phyloP scores from a whole-genome alignment of 192 early-diverging fungal genomes.

The Backusella macrospora region DNA sequence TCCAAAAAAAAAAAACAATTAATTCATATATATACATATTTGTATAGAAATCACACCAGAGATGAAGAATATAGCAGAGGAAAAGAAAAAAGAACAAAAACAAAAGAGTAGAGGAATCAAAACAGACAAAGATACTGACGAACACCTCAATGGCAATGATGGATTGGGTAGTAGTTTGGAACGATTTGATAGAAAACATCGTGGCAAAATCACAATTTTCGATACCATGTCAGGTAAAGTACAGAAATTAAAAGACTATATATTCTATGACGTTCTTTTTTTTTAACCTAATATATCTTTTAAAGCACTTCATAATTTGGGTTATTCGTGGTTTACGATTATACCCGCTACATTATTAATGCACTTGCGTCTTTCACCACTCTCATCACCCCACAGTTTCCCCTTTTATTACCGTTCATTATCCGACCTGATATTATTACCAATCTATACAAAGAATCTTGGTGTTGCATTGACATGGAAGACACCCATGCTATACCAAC shows the following conservation, averaged over 20 bases:
- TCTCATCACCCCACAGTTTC: constrained; percentile 37
- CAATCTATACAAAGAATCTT: constrained; percentile 39
- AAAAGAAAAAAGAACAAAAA: constrained; percentile 20
- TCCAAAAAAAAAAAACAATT: neutral
- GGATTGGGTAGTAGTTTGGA: constrained; percentile 1
- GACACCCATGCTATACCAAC: constrained; percentile 27
- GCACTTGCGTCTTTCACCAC: constrained; percentile 36
- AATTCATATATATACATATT: neutral
- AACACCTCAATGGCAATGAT: constrained; percentile 12
- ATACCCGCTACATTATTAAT: constrained; percentile 31
- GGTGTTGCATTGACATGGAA: constrained; percentile 11
- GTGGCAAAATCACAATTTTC: constrained; percentile 35
- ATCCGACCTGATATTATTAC: constrained; percentile 34
- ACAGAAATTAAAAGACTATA: neutral
- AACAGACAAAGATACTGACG: neutral
- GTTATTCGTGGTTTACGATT: constrained; percentile 37
- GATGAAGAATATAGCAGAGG: neutral
- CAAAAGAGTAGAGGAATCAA: neutral
- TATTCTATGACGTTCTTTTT: neutral
- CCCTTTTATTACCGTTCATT: constrained; percentile 42
- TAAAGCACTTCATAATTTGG: constrained; percentile 33
- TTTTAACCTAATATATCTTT: neutral
- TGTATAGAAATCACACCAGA: constrained; percentile 25
- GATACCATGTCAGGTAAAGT: constrained; percentile 39
- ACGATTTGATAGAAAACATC: constrained; percentile 29